Conservation (phyloP, 179 eudicot species). For the Patellifolia procumbens region DNA sequence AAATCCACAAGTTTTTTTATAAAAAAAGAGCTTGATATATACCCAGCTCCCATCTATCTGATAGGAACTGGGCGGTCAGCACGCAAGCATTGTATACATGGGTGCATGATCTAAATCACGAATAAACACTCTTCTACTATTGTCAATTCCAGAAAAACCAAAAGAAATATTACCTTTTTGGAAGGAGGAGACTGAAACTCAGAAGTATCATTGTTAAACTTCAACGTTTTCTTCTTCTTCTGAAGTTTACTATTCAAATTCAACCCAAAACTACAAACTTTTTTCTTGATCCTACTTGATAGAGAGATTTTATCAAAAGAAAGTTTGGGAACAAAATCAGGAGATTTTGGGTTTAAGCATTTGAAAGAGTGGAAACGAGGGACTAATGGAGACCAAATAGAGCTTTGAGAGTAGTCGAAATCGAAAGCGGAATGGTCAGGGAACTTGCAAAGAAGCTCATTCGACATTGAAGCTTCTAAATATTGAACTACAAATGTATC, state of each 20-base stretch:
- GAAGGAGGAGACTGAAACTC: conserved; percentile 29
- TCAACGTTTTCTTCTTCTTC: conserved; percentile 26
- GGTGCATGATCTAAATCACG: not conserved
- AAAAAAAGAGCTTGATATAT: no score
- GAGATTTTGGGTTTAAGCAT: conserved; percentile 25
- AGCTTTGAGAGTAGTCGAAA: conserved; percentile 78
- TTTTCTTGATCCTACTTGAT: conserved; percentile 38
- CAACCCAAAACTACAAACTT: conserved; percentile 34
- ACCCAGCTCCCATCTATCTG: no score
- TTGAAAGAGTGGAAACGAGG: conserved; percentile 34
- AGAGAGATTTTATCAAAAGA: conserved; percentile 33
- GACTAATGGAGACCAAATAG: conserved; percentile 73
- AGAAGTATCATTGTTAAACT: not conserved
- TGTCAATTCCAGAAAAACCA: not conserved
- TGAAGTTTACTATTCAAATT: conserved; percentile 26
- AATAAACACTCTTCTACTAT: not conserved
- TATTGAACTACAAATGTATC: conserved; percentile 42
- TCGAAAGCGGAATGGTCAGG: conserved; percentile 68
- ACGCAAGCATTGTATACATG: no score
- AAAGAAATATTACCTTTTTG: conserved; percentile 25
- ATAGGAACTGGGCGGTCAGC: no score
- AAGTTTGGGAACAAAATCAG: conserved; percentile 33
- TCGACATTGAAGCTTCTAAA: conserved; percentile 47
- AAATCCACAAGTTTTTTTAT: no score
- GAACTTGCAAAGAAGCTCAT: conserved; percentile 48